Base-by-base conservation (phyloP, 257 asterid genomes). In the Solanum boliviense region DNA sequence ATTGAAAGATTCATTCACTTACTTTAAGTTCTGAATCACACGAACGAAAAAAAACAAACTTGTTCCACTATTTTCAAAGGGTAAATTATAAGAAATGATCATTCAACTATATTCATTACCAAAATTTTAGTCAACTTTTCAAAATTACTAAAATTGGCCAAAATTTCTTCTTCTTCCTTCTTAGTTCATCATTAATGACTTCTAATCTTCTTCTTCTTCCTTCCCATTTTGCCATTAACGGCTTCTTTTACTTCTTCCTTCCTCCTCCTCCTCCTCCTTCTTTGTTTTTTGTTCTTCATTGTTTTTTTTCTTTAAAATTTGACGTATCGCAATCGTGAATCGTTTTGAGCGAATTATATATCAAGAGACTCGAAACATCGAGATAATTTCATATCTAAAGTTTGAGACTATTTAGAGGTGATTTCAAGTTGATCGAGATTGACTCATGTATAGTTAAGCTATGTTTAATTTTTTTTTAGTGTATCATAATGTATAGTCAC, bases 291-390 rank as follows among this genome's bases (percentile, higher is more conserved):
- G 48, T 56, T 56, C 65, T 56, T 56, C 25, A 3, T 56, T 56
- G n/a, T 18, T 56, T 56, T 56, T 18, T 56, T 20, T 18, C 23
- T 16, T 5, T 16, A 52, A 52, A 56, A 2, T 56, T 18, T 56
- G n/a, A 20, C 65, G 4, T 56, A 20, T 23, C n/a, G 2, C 2
- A 56, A 56, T 0, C 25, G 0, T 56, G n/a, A 56, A 56, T 56
- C 0, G 2, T 56, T 56, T 56, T 10, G 10, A 56, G 11, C 65
- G 65, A 56, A 56, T 7, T 56, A 18, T 56, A 18, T 56, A 18
- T 20, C 2, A 6, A 56, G 5, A 7, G n/a, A 56, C 10, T 56
- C 4, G 4, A 1, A 48, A 48, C 60, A 48, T 56, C 1, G n/a
- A 56, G 4, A 56, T 56, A 56, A 6, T 56, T 56, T 56, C n/a